Percentiles rank a stretch among this genome's conserved stretches.
These are phyloP conservation scores for Discostella pseudostelligera DNA, from an alignment of 108 stramenopile genomes.

Conservation along the genomic window DNA sequence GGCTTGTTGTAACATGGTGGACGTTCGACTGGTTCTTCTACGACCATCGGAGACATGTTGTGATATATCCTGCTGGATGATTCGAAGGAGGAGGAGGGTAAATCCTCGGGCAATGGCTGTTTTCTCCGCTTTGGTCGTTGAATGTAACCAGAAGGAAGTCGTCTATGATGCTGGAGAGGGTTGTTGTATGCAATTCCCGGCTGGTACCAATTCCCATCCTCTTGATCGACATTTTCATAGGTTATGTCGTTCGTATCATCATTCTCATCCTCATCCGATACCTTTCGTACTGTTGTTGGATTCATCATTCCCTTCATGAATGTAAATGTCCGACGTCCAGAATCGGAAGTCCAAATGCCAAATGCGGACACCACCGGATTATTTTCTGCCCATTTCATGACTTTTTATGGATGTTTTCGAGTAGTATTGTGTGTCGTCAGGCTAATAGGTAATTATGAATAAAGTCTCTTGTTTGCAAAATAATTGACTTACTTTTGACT, in stretches of 20 bases:
- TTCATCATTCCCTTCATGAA: conserved; percentile 5
- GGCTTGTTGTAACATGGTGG: conserved; percentile 19
- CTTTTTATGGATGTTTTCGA: conserved; percentile 4
- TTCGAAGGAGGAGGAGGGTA: not conserved
- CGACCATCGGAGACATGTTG: not conserved
- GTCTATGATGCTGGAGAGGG: not conserved
- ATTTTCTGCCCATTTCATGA: conserved; percentile 73
- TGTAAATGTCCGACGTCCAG: conserved; percentile 20
- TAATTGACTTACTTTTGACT: conserved; percentile 22
- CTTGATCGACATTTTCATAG: not conserved
- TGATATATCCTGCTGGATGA: not conserved
- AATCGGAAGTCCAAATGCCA: conserved; percentile 43
- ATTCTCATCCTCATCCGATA: not conserved
- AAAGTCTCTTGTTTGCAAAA: not conserved
- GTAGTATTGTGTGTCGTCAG: not conserved
- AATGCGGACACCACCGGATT: conserved; percentile 65
- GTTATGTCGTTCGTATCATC: not conserved
- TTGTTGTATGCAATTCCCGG: not conserved
- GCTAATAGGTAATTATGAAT: too few species aligned
- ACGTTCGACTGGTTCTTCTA: not conserved
- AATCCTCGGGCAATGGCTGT: not conserved
- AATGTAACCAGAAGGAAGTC: not conserved
- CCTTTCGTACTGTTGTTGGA: not conserved
- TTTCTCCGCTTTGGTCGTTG: not conserved
- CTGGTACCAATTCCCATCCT: not conserved